Percentiles rank a stretch among this genome's conserved stretches.
Conservation (phyloP, 345 rosid genomes). For the Aquilaria sinensis region DNA sequence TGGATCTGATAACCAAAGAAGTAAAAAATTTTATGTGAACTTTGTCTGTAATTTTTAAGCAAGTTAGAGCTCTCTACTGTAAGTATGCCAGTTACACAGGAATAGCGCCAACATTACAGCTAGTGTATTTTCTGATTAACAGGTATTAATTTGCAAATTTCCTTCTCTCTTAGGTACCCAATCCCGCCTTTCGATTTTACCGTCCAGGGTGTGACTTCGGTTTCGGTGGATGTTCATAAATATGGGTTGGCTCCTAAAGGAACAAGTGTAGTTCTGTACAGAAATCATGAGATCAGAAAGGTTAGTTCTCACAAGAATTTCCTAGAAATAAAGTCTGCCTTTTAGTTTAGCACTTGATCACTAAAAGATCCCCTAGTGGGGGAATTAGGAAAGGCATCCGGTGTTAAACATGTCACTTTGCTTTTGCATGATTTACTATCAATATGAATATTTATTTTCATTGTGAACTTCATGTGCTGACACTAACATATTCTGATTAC, state of each 20-base stretch:
- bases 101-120: too few relatives aligned
- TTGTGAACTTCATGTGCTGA: too few relatives aligned
- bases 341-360: background rate
- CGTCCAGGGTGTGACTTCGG: conserved; percentile 83
- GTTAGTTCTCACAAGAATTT: conserved; percentile 20
- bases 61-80: too few relatives aligned
- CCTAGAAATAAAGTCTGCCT: background rate
- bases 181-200: conserved; percentile 87
- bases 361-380: too few relatives aligned
- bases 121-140: background rate
- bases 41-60: too few relatives aligned
- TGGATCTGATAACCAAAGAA: too few relatives aligned
- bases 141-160: background rate
- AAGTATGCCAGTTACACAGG: too few relatives aligned
- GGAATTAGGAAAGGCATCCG: too few relatives aligned
- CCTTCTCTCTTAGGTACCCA: conserved; percentile 50
- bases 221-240: conserved; percentile 89
- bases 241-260: conserved; percentile 98
- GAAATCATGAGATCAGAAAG: conserved; percentile 95
- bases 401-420: too few relatives aligned
- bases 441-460: too few relatives aligned
- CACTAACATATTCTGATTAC: background rate
- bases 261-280: conserved; percentile 86
- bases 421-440: too few relatives aligned
- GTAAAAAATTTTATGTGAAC: too few relatives aligned